Base-by-base conservation (phyloP, 2,329 filamentous ascomycete genomes). In the Aspergillus arachidicola region DNA sequence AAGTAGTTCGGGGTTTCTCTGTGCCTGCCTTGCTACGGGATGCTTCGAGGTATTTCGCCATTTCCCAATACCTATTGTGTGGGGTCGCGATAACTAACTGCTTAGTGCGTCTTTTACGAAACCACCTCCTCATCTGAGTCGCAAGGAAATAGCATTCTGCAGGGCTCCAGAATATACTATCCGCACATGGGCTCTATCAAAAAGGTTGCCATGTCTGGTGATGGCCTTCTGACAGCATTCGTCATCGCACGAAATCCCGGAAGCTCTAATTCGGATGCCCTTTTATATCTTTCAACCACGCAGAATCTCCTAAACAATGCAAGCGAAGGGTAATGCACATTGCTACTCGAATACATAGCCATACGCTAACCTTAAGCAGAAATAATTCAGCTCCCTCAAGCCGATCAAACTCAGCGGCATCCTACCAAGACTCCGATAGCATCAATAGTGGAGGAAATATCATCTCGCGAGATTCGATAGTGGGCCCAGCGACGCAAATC, bases 111-210 rank as follows among this genome's bases (percentile, higher is more conserved):
- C 38, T 45, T 68, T 4, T 66, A 68, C 41, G 38, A 54, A 14
- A 41, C 64, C 3, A 11, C 41, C 19, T 14, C 6, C 19, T 16
- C 51, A 5, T 23, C 51, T 1, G 51, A 54, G 16, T 11, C 19
- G 19, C 28, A 30, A 21, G 19, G 19, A 23, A 54, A n/a, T 21
- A 36, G 51, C 11, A 54, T 54, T 2, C 6, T 19, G 1, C 30
- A 34, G 12, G 51, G 19, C 4, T 21, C 21, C 7, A 32, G 50
- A 21, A 28, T 60, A 2, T 10, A 56, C 12, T 36, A 48, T 19
- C 50, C 48, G 5, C 36, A 64, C 14, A 54, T 64, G 23, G 66
- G 66, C 14, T 57, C 62, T 38, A 69, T 71, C 48, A 62, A 61
- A 12, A 57, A 58, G 21, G 50, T 64, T 12, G 60, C 65, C 2